These are phyloP conservation scores for Silene noctiflora DNA, from an alignment of 179 eudicot species.

Conservation along the genomic window DNA sequence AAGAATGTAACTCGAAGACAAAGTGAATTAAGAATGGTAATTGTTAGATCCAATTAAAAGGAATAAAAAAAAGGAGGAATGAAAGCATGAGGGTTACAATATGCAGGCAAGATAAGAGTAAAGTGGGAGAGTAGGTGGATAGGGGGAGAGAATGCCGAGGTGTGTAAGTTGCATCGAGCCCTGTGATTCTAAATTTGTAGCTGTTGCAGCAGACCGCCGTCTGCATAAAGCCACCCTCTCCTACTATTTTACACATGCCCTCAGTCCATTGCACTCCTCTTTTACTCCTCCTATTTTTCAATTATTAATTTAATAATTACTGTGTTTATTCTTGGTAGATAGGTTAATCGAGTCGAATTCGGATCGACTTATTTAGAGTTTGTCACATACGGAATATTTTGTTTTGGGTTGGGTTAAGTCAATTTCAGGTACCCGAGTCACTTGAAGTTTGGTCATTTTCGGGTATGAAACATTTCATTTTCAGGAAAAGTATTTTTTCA, in stretches of 20 bases:
- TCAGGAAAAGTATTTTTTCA: too few species aligned
- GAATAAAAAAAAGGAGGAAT: background rate
- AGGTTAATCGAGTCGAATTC: too few species aligned
- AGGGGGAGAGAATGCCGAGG: background rate
- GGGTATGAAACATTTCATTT: too few species aligned
- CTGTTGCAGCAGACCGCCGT: background rate
- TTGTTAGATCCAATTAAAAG: background rate
- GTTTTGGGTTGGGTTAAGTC: too few species aligned
- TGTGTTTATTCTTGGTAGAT: too few species aligned
- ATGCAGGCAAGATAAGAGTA: conserved; percentile 1
- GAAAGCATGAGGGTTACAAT: background rate
- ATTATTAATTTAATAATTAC: too few species aligned
- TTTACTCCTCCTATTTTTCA: background rate
- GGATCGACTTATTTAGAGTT: too few species aligned
- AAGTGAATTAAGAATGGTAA: too few species aligned
- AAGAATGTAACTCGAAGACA: too few species aligned
- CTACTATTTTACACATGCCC: background rate
- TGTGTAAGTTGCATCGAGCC: conserved; percentile 6
- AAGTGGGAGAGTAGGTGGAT: background rate
- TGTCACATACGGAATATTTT: too few species aligned
- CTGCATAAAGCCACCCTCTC: background rate
- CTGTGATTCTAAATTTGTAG: background rate
- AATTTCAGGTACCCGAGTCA: too few species aligned
- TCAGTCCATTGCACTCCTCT: background rate
- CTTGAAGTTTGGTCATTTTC: too few species aligned